phyloP scores from a whole-genome alignment of 805 yeast species.

The Cyberlindnera mrakii region DNA sequence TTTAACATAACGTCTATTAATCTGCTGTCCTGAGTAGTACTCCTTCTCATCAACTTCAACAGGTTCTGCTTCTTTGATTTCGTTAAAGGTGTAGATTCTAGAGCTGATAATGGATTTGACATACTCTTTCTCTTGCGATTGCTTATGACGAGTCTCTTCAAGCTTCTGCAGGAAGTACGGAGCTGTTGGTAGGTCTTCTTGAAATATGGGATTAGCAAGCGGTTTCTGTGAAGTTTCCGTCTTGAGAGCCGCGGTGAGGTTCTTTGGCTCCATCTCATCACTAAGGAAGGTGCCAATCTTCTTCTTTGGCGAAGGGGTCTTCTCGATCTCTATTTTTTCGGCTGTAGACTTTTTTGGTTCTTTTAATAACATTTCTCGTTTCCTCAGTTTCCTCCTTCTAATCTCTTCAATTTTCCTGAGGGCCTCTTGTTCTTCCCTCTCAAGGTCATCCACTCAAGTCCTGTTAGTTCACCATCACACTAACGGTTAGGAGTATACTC shows the following conservation, averaged over 20 bases:
- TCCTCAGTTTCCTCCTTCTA: not conserved
- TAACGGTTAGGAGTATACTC: not conserved
- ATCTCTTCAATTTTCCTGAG: not conserved
- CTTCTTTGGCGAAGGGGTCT: slow-evolving; percentile 13
- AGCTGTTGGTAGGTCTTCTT: not conserved
- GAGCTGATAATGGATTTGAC: slow-evolving; percentile 25
- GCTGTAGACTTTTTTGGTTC: not conserved
- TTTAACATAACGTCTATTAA: slow-evolving; percentile 43
- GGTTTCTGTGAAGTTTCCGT: not conserved
- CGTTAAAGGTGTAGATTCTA: slow-evolving; percentile 36
- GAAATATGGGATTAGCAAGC: not conserved
- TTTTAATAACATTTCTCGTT: not conserved
- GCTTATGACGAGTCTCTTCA: slow-evolving; percentile 22
- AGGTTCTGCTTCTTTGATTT: slow-evolving; percentile 23
- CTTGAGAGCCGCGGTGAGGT: not conserved
- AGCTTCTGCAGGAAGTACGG: slow-evolving; percentile 29
- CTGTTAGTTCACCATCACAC: not conserved
- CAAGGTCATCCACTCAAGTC: not conserved
- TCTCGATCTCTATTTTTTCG: slow-evolving; percentile 4
- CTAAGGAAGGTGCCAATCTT: not conserved
- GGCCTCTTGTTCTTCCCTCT: slow-evolving; percentile 1
- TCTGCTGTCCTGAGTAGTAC: slow-evolving; percentile 34
- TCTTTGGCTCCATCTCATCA: slow-evolving; percentile 2
- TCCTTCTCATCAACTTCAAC: slow-evolving; percentile 38
- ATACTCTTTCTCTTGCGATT: slow-evolving; percentile 15